Percentiles rank a stretch among this genome's conserved stretches.
phyloP scores from a whole-genome alignment of 169 alveolate species.

The Besnoitia besnoiti region DNA sequence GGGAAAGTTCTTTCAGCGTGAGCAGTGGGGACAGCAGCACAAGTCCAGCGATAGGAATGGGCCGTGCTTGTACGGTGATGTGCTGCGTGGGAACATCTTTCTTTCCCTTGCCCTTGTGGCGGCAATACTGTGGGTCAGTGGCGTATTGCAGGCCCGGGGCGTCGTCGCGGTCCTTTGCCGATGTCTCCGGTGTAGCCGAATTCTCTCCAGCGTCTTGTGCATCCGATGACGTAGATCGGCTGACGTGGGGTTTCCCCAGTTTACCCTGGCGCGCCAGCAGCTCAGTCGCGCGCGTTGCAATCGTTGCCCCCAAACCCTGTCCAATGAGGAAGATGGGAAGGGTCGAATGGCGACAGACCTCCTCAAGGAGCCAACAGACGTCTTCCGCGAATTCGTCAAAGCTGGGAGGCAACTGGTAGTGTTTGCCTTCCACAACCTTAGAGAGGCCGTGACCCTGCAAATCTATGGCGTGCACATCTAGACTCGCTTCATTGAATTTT shows the following conservation, averaged over 20 bases:
- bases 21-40: constrained; percentile 27
- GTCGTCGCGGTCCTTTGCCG: not conserved
- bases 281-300: not conserved
- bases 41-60: constrained; percentile 2
- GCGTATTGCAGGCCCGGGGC: not conserved
- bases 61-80: constrained; percentile 5
- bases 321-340: not conserved
- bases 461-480: constrained; percentile 6
- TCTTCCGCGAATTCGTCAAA: not conserved
- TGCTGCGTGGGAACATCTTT: not conserved
- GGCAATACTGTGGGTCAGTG: not conserved
- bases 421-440: not conserved
- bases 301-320: constrained; percentile 1
- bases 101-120: not conserved
- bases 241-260: not conserved
- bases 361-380: not conserved
- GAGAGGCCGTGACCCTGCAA: not conserved
- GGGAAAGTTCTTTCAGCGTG: not conserved
- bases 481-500: not conserved
- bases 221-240: not conserved
- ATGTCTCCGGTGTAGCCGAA: not conserved
- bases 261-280: not conserved
- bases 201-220: not conserved
- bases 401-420: not conserved
- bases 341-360: not conserved